Evolutionary conservation across 495 filamentous ascomycete species (phyloP).

Genomic region (Schizothecium vesticola): DNA sequence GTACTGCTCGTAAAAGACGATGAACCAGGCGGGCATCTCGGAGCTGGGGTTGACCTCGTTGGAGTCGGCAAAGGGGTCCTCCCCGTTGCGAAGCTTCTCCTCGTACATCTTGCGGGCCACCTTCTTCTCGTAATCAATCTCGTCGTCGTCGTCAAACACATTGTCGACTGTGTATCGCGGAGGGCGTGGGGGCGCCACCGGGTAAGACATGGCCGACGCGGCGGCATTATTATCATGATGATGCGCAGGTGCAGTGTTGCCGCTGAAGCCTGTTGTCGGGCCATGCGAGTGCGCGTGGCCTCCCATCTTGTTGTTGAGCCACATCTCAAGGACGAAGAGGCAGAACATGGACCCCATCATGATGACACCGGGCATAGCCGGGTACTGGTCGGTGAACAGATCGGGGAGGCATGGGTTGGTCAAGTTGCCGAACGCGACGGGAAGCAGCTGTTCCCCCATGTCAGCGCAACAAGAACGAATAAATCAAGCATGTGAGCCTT

Average conservation of each 20-base stretch:
- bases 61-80: conserved; percentile 23
- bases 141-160: conserved; percentile 28
- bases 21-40: conserved; percentile 52
- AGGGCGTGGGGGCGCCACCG: conserved; percentile 16
- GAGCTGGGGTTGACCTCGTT: conserved; percentile 29
- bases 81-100: conserved; percentile 18
- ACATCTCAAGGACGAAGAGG: conserved; percentile 55
- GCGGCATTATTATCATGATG: conserved; percentile 3
- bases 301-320: conserved; percentile 46
- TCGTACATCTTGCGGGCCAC: conserved; percentile 36
- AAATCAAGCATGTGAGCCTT: conserved; percentile 21
- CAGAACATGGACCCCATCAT: conserved; percentile 53
- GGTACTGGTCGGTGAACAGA: conserved; percentile 50
- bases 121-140: conserved; percentile 37
- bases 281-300: conserved; percentile 41
- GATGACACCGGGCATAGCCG: conserved; percentile 55
- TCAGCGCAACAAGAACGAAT: neutral
- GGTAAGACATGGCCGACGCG: neutral
- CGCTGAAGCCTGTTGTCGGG: conserved; percentile 40
- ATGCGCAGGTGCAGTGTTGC: conserved; percentile 5
- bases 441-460: conserved; percentile 38
- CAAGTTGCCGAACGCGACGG: conserved; percentile 51
- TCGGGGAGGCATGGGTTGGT: conserved; percentile 55
- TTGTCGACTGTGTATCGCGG: conserved; percentile 26
- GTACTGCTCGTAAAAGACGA: conserved; percentile 52